phyloP scores from a whole-genome alignment of 2,329 filamentous ascomycete species.

The Xylaria multiplex region DNA sequence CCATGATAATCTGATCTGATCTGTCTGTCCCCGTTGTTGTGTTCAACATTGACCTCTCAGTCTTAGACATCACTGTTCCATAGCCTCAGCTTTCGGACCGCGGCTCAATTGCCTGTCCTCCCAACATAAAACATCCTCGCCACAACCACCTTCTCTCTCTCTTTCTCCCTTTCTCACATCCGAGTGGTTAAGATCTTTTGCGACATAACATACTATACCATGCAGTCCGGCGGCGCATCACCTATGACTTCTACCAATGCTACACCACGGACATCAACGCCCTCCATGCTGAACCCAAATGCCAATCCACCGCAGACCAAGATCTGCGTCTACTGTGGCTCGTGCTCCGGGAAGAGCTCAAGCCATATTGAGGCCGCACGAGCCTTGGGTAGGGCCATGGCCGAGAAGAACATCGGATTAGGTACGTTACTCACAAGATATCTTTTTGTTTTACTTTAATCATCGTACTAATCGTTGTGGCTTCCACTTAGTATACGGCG shows the following conservation, averaged over 20 bases:
- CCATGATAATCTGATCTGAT: constrained; percentile 32
- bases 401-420: constrained; percentile 80
- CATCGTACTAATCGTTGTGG: constrained; percentile 29
- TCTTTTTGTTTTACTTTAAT: background rate
- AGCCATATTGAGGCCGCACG: constrained; percentile 82
- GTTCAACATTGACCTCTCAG: constrained; percentile 20
- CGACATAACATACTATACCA: constrained; percentile 38
- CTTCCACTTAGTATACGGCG: constrained; percentile 78
- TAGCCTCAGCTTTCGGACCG: background rate
- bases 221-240: constrained; percentile 56
- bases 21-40: constrained; percentile 27
- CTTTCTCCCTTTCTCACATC: constrained; percentile 1
- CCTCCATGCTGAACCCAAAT: constrained; percentile 46
- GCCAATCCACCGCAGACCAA: constrained; percentile 62
- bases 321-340: constrained; percentile 95
- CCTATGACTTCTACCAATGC: constrained; percentile 49
- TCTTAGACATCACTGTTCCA: constrained; percentile 35
- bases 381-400: constrained; percentile 76
- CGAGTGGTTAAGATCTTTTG: background rate
- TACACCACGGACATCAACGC: constrained; percentile 48
- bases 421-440: constrained; percentile 53
- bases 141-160: background rate
- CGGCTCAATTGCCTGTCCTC: background rate
- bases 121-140: constrained; percentile 17
- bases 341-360: constrained; percentile 76